Base-by-base conservation (phyloP, 2,329 filamentous ascomycete genomes). In the Fusarium sp. region DNA sequence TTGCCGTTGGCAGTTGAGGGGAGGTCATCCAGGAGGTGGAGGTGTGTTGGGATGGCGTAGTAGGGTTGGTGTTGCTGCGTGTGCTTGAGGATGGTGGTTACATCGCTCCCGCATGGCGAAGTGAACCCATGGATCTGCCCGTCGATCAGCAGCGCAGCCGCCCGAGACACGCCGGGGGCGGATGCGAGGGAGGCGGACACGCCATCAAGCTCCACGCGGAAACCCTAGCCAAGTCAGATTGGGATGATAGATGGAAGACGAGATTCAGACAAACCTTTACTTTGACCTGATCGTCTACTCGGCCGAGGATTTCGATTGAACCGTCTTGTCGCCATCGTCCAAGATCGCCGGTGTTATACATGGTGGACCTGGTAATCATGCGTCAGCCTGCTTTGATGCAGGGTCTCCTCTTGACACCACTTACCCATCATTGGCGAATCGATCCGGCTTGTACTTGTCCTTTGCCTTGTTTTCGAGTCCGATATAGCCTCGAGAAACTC, bases 301-400 rank as follows among this genome's bases (percentile, higher is more conserved):
- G 85, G 5, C 89, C 89, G 37, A 89, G 84, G 24, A 87, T 88
- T 50, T 89, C 84, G 40, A 91, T 82, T 29, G 83, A 85, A 13
- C 89, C 89, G 73, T 89, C 85, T 3, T 82, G 77, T 40, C 83
- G 83, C 89, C 89, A 91, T 14, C 84, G 83, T 20, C 87, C 88
- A 24, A 91, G 83, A 72, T 91, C 89, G 8, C 89, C 89, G 2
- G 89, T 91, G 74, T 89, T 89, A 80, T 89, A 91, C 86, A 91
- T 90, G 72, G 82, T 82, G 3, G 81, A 82, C 4, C 85, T 87
- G 50, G 18, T 29, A 47, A 11, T 16, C 10, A 22, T 29, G 2
- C 27, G 66, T 74, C 13, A 74, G 72, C 37, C 14, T 24, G 31
- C n/a, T 29, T 6, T 10, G 9, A 4, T 4, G 6, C 18, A n/a